A percentile compares a stretch with the other conserved stretches of the same genome.
These are phyloP conservation scores for Ehretia macrophylla DNA, from an alignment of 257 asterid species.

Conservation along the genomic window DNA sequence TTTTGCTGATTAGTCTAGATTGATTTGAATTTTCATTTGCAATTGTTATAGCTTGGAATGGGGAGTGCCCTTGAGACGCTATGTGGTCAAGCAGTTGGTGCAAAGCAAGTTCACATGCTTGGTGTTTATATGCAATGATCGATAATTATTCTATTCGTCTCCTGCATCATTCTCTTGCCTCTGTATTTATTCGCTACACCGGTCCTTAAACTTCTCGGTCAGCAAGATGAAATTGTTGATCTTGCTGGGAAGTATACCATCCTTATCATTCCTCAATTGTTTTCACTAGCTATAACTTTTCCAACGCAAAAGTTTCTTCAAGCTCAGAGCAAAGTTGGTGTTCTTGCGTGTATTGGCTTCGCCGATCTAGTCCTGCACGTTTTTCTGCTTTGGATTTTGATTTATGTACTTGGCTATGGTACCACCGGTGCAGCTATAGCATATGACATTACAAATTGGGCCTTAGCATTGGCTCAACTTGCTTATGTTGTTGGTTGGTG, in stretches of 20 bases:
- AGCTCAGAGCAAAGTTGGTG: constrained; percentile 74
- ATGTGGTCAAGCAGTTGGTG: constrained; percentile 88
- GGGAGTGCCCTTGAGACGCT: constrained; percentile 93
- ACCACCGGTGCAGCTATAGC: constrained; percentile 64
- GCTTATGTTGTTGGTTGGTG: constrained; percentile 74
- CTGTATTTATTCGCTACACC: constrained; percentile 74
- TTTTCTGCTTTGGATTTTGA: constrained; percentile 55
- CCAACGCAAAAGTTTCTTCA: constrained; percentile 79
- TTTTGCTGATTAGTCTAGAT: too few relatives aligned
- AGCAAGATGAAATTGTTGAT: constrained; percentile 47
- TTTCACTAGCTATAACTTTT: constrained; percentile 49
- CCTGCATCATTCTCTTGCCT: constrained; percentile 49
- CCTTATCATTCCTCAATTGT: constrained; percentile 55
- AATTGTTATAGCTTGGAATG: constrained; percentile 72
- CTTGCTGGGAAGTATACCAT: constrained; percentile 61
- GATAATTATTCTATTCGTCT: constrained; percentile 41
- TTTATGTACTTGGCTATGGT: constrained; percentile 51
- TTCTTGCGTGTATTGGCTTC: constrained; percentile 55
- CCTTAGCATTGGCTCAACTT: constrained; percentile 43
- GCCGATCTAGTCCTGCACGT: constrained; percentile 36
- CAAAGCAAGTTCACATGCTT: constrained; percentile 73
- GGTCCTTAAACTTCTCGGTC: constrained; percentile 61
- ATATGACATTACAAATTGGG: constrained; percentile 51
- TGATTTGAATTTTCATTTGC: not conserved
- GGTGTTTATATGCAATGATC: constrained; percentile 85